phyloP scores from a whole-genome alignment of 805 yeast genomes.

The Saccharomycopsis capsularis region DNA sequence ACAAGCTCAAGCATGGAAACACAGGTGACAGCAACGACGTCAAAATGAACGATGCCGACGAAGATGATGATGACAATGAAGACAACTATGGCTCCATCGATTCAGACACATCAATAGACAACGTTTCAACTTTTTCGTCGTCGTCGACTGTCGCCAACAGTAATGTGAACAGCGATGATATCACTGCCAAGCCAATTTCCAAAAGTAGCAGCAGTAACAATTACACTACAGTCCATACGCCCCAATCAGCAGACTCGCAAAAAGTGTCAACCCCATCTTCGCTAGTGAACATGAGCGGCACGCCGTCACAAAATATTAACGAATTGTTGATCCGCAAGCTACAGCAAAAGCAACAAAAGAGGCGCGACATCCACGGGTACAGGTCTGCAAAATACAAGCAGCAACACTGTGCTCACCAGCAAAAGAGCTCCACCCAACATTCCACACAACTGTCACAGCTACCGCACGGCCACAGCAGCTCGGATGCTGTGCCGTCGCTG shows the following conservation, averaged over 20 bases:
- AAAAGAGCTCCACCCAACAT: neutral
- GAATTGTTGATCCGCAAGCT: neutral
- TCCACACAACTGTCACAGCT: neutral
- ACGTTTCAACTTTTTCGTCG: conserved; percentile 15
- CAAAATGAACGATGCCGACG: conserved; percentile 16
- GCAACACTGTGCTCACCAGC: neutral
- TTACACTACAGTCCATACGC: too few species aligned
- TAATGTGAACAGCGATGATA: neutral
- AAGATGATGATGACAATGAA: conserved; percentile 12
- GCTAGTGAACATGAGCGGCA: neutral
- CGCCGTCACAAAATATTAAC: neutral
- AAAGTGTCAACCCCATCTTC: neutral
- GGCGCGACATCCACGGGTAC: neutral
- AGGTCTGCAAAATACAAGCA: neutral
- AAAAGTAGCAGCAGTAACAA: neutral
- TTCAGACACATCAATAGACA: conserved; percentile 18
- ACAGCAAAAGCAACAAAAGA: neutral
- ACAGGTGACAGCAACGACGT: conserved; percentile 2
- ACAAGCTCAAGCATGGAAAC: too few species aligned
- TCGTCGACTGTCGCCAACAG: conserved; percentile 4
- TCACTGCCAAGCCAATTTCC: neutral
- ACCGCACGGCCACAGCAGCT: neutral
- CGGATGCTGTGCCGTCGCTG: too few species aligned
- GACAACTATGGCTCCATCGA: conserved; percentile 10
- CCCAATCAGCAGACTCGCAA: too few species aligned